Evolutionary conservation across 129 eudicot species (phyloP).

Genomic region (Heracleum sosnowskyi): DNA sequence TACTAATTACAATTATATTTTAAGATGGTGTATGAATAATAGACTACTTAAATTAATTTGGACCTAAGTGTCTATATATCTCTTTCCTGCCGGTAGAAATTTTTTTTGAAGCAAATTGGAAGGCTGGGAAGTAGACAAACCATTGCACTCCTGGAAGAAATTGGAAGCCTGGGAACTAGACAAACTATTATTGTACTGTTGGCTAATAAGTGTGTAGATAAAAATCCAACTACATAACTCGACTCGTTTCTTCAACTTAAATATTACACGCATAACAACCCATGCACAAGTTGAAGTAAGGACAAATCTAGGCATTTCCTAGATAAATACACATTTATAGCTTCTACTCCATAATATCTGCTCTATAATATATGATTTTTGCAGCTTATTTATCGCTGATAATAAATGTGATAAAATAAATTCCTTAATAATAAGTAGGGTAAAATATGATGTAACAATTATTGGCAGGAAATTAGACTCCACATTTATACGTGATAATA

Average conservation of each 20-base stretch:
- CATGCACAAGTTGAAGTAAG: not conserved
- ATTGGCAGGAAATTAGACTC: no score
- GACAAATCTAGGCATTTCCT: constrained; percentile 26
- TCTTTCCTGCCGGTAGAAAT: not conserved
- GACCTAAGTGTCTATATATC: not conserved
- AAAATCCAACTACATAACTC: not conserved
- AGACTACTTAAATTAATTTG: not conserved
- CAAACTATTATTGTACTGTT: constrained; percentile 11
- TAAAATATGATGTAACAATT: no score
- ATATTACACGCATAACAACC: not conserved
- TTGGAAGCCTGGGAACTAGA: constrained; percentile 11
- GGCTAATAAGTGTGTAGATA: constrained; percentile 9
- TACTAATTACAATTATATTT: not conserved
- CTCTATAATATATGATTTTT: no score
- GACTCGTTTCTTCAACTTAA: not conserved
- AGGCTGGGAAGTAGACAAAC: not conserved
- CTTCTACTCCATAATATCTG: no score
- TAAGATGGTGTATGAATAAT: not conserved
- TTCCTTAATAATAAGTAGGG: no score
- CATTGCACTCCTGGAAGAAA: not conserved
- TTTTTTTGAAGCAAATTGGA: not conserved
- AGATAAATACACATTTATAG: not conserved
- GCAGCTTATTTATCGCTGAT: not conserved
- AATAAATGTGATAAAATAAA: not conserved
- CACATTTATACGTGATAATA: no score